A percentile compares a stretch with the other conserved stretches of the same genome.
Conservation (phyloP, 208 protist species). For the Leishmania turanica region DNA sequence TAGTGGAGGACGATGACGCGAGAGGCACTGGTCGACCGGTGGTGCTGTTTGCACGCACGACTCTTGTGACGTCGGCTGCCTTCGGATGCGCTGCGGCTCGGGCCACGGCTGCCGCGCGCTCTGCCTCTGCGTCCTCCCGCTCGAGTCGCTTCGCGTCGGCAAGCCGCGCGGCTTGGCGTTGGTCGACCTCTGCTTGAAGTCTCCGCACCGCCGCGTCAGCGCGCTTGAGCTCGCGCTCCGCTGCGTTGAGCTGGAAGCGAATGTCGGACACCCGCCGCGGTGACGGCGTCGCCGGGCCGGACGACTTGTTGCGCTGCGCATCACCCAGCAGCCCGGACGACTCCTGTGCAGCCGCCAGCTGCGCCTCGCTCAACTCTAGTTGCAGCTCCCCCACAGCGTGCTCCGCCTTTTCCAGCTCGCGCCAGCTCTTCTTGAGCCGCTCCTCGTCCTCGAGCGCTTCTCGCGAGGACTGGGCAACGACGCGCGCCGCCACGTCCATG, state of each 20-base stretch:
- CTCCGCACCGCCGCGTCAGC: constrained; percentile 36
- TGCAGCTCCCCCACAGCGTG: constrained; percentile 28
- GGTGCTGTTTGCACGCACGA: background rate
- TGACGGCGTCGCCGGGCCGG: background rate
- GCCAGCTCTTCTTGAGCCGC: constrained; percentile 41
- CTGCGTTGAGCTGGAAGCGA: constrained; percentile 45
- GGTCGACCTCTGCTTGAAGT: constrained; percentile 47
- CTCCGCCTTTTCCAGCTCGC: constrained; percentile 39
- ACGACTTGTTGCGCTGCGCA: background rate
- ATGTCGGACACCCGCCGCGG: constrained; percentile 20
- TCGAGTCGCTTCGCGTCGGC: constrained; percentile 31
- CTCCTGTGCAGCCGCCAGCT: constrained; percentile 14
- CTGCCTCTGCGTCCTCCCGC: constrained; percentile 11
- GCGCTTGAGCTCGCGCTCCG: constrained; percentile 43
- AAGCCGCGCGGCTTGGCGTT: constrained; percentile 35
- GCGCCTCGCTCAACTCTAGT: constrained; percentile 19
- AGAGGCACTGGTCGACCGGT: constrained; percentile 1
- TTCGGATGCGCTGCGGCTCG: constrained; percentile 2
- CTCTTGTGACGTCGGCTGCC: background rate
- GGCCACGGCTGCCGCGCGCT: constrained; percentile 2
- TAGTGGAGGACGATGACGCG: background rate
- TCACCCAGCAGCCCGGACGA: constrained; percentile 5
- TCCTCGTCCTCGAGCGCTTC: constrained; percentile 53
- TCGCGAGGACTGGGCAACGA: constrained; percentile 39
- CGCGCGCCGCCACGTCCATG: constrained; percentile 49